Evolutionary conservation across 2,329 filamentous ascomycete species (phyloP).

Genomic region (Trichoderma simmonsii): DNA sequence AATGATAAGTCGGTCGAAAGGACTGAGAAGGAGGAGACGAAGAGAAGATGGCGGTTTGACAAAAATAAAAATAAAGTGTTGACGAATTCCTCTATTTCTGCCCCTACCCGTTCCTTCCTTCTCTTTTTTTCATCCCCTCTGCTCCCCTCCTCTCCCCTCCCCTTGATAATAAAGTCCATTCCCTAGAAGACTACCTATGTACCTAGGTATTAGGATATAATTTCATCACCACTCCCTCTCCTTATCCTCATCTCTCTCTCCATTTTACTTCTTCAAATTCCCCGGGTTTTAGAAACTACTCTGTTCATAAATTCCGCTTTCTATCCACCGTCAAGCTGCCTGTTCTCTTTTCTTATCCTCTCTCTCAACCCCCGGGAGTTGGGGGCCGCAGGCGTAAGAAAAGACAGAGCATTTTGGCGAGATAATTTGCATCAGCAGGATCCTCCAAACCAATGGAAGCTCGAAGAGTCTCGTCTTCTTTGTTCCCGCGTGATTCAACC

Average conservation of each 20-base stretch:
- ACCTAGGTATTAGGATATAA: too few species aligned
- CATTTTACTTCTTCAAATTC: neutral
- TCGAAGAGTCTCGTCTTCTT: conserved; percentile 71
- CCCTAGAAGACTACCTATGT: too few species aligned
- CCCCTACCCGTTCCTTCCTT: neutral
- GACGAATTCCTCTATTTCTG: neutral
- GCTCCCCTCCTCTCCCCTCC: neutral
- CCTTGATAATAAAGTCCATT: too few species aligned
- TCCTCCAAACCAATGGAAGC: conserved; percentile 63
- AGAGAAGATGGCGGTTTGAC: conserved; percentile 10
- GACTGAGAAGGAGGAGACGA: conserved; percentile 20
- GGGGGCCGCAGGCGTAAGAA: conserved; percentile 52
- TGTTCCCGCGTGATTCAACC: conserved; percentile 60
- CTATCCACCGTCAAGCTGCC: conserved; percentile 35
- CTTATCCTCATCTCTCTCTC: neutral
- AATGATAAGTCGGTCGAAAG: neutral
- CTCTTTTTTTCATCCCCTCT: neutral
- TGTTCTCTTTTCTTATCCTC: conserved; percentile 21
- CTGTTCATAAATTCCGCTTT: conserved; percentile 21
- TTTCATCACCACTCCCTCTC: too few species aligned
- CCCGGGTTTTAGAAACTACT: neutral
- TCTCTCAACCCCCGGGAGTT: too few species aligned
- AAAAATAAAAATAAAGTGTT: neutral
- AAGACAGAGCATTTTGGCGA: conserved; percentile 73
- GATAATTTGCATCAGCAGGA: conserved; percentile 65